phyloP scores from a whole-genome alignment of 441 rosid species.

The Pelargonium australe region DNA sequence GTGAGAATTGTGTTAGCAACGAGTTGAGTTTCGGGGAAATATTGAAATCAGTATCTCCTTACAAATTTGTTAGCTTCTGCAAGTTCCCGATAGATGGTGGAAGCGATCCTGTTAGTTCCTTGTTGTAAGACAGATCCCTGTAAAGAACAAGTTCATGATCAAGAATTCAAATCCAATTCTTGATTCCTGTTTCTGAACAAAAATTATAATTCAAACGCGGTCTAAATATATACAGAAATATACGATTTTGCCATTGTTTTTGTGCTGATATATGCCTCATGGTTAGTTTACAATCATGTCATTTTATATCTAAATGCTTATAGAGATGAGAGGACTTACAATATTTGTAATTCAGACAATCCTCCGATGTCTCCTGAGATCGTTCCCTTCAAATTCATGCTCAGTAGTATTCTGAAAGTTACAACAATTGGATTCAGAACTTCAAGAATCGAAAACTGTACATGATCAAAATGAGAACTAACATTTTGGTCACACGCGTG shows the following conservation, averaged over 20 bases:
- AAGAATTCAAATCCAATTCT: slow-evolving; percentile 2
- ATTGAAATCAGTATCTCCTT: slow-evolving; percentile 25
- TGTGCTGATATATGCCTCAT: too few relatives aligned
- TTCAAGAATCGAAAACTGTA: background rate
- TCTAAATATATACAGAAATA: too few relatives aligned
- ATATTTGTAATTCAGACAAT: slow-evolving; percentile 47
- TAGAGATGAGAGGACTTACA: slow-evolving; percentile 40
- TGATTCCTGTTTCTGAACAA: background rate
- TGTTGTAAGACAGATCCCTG: slow-evolving; percentile 79
- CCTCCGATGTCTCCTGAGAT: slow-evolving; percentile 45
- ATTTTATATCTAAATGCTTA: background rate
- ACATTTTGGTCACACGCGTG: slow-evolving; percentile 62
- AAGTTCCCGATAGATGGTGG: slow-evolving; percentile 54
- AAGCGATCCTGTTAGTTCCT: slow-evolving; percentile 49
- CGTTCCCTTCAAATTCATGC: slow-evolving; percentile 44
- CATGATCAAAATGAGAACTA: slow-evolving; percentile 12
- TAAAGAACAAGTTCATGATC: slow-evolving; percentile 10
- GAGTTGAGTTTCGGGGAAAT: background rate
- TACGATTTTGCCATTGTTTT: too few relatives aligned
- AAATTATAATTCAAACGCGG: background rate
- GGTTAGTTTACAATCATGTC: background rate
- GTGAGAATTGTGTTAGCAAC: background rate
- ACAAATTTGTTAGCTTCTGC: slow-evolving; percentile 58
- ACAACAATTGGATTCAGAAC: slow-evolving; percentile 5
- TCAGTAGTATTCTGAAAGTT: slow-evolving; percentile 49